These are phyloP conservation scores for Thielaviopsis musarum DNA, from an alignment of 2,329 filamentous ascomycete genomes.

Conservation along the genomic window DNA sequence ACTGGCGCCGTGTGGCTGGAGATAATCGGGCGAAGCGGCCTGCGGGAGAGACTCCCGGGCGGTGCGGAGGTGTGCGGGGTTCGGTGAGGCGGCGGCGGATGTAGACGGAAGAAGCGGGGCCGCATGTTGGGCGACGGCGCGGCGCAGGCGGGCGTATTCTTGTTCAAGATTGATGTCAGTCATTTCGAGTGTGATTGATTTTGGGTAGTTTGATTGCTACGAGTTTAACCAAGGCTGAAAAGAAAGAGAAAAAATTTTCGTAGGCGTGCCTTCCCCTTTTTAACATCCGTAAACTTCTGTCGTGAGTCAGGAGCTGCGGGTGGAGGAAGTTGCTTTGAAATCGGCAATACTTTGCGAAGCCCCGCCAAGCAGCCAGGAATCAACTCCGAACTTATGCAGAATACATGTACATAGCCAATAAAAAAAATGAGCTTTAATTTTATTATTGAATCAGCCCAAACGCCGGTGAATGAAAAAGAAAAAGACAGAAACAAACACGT, in stretches of 20 bases:
- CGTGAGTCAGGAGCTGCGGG: too few relatives aligned
- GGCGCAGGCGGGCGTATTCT: constrained; percentile 5
- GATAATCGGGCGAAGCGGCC: background rate
- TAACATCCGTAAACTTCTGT: too few relatives aligned
- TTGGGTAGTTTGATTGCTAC: too few relatives aligned
- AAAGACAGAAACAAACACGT: background rate
- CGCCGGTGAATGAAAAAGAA: background rate
- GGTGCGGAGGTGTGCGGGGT: background rate
- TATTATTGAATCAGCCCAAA: background rate
- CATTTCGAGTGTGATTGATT: background rate
- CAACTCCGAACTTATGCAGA: background rate
- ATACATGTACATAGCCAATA: background rate
- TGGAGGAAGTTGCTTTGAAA: background rate
- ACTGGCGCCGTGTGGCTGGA: background rate
- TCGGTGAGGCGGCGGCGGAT: background rate
- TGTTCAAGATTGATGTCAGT: constrained; percentile 1
- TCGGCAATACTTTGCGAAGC: background rate
- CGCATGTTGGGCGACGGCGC: background rate
- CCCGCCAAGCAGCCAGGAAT: background rate
- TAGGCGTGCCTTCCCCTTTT: too few relatives aligned
- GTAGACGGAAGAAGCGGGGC: background rate
- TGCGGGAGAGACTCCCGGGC: constrained; percentile 4
- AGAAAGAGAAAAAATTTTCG: background rate
- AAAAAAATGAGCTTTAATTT: background rate
- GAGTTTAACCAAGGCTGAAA: background rate